A percentile compares a stretch with the other conserved stretches of the same genome.
phyloP scores from a whole-genome alignment of 2,329 filamentous ascomycete genomes.

The Alternaria consortialis region DNA sequence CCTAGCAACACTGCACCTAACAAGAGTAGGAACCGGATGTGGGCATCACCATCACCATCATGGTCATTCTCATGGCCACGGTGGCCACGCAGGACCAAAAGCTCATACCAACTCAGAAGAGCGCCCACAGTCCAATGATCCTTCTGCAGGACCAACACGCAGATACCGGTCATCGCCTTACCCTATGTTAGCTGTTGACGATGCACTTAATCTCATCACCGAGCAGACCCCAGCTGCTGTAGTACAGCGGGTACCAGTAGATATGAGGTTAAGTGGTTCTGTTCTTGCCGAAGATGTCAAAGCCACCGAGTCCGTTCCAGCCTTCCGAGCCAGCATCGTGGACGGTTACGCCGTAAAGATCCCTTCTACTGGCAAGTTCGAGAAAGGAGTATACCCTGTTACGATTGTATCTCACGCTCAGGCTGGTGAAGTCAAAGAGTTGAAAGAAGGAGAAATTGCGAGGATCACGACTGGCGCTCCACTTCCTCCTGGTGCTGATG shows the following conservation, averaged over 20 bases:
- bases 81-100: conserved; percentile 59
- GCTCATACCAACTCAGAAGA: conserved; percentile 75
- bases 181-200: conserved; percentile 86
- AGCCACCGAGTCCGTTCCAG: conserved; percentile 84
- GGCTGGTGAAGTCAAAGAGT: conserved; percentile 69
- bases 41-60: conserved; percentile 56
- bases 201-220: conserved; percentile 78
- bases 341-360: conserved; percentile 81
- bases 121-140: conserved; percentile 66
- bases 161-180: conserved; percentile 88
- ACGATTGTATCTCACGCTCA: conserved; percentile 86
- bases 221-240: conserved; percentile 73
- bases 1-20: conserved; percentile 4
- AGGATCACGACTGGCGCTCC: conserved; percentile 96
- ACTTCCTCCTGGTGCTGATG: conserved; percentile 84
- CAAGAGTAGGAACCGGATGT: conserved; percentile 30
- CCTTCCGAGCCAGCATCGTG: conserved; percentile 94
- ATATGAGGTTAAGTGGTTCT: conserved; percentile 73
- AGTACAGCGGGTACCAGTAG: conserved; percentile 67
- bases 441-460: conserved; percentile 79
- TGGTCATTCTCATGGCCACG: conserved; percentile 65
- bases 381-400: conserved; percentile 86
- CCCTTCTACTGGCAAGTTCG: conserved; percentile 52
- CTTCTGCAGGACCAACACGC: conserved; percentile 67
- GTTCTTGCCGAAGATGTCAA: conserved; percentile 85